These are phyloP conservation scores for Candida endomychidarum DNA, from an alignment of 805 yeast genomes.

Conservation along the genomic window DNA sequence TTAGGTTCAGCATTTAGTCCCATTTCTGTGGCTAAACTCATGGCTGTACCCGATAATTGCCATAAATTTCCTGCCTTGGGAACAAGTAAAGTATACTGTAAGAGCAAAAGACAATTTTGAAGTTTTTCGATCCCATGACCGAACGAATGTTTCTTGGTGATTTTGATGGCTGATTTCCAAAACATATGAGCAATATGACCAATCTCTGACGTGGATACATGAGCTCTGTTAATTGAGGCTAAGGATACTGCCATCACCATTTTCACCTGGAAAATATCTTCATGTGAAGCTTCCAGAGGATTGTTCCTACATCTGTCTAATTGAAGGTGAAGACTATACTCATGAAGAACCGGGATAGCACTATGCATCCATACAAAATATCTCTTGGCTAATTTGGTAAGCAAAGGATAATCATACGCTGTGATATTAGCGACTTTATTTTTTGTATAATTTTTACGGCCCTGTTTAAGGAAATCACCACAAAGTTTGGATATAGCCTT, in stretches of 20 bases:
- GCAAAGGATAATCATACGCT: slow-evolving; percentile 14
- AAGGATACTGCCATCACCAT: slow-evolving; percentile 16
- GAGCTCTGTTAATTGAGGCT: slow-evolving; percentile 14
- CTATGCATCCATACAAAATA: slow-evolving; percentile 16
- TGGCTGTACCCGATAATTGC: slow-evolving; percentile 17
- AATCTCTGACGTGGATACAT: slow-evolving; percentile 15
- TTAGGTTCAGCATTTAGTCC: slow-evolving; percentile 15
- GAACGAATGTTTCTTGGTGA: slow-evolving; percentile 2
- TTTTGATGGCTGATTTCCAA: slow-evolving; percentile 15
- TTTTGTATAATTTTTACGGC: slow-evolving; percentile 9
- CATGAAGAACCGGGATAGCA: slow-evolving; percentile 17
- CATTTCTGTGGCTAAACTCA: slow-evolving; percentile 17
- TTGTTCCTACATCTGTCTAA: slow-evolving; percentile 10
- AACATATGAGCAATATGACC: slow-evolving; percentile 15
- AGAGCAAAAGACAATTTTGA: slow-evolving; percentile 12
- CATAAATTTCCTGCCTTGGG: slow-evolving; percentile 17
- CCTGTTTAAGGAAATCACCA: slow-evolving; percentile 14
- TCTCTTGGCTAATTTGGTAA: slow-evolving; percentile 11
- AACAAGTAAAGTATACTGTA: slow-evolving; percentile 16
- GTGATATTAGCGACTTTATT: slow-evolving; percentile 12
- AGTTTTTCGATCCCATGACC: slow-evolving; percentile 14
- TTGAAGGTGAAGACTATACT: slow-evolving; percentile 11
- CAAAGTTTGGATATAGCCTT: slow-evolving; percentile 14
- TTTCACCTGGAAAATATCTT: slow-evolving; percentile 13
- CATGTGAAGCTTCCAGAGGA: slow-evolving; percentile 10